phyloP scores from a whole-genome alignment of 208 protist species.

The Leishmania tarentolae region DNA sequence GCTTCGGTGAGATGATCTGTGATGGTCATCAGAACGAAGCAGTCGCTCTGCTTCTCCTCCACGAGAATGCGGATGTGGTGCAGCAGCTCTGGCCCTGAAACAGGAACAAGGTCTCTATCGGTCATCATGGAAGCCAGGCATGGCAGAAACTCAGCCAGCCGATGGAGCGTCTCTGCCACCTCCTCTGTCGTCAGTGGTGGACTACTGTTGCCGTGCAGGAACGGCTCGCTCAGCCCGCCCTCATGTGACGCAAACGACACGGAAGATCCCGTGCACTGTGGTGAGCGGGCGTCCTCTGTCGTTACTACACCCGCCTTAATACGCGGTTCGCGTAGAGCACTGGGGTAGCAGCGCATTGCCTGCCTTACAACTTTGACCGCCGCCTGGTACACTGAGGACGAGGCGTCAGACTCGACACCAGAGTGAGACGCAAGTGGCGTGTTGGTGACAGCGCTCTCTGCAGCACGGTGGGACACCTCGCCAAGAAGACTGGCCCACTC shows the following conservation, averaged over 20 bases:
- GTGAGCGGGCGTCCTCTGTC: background rate
- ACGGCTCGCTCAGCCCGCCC: background rate
- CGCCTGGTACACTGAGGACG: constrained; percentile 16
- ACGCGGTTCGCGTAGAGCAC: constrained; percentile 3
- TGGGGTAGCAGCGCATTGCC: constrained; percentile 18
- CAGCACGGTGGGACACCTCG: background rate
- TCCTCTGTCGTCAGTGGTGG: constrained; percentile 10
- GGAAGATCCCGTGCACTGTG: background rate
- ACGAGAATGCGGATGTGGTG: constrained; percentile 21
- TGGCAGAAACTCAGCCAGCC: constrained; percentile 22
- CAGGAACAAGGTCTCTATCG: constrained; percentile 5
- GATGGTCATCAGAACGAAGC: constrained; percentile 23
- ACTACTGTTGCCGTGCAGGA: background rate
- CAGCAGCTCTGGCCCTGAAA: constrained; percentile 14
- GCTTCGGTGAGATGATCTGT: constrained; percentile 20
- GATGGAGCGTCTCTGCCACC: constrained; percentile 7
- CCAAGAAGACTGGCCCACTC: constrained; percentile 22
- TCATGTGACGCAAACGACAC: background rate
- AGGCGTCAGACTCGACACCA: background rate
- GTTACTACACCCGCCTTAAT: background rate
- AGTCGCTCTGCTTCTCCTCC: constrained; percentile 29
- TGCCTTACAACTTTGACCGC: constrained; percentile 24
- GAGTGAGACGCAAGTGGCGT: background rate
- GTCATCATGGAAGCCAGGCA: constrained; percentile 11
- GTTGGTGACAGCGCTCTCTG: background rate